Base-by-base conservation (phyloP, 2,329 filamentous ascomycete species). In the Colletotrichum echinochloae region DNA sequence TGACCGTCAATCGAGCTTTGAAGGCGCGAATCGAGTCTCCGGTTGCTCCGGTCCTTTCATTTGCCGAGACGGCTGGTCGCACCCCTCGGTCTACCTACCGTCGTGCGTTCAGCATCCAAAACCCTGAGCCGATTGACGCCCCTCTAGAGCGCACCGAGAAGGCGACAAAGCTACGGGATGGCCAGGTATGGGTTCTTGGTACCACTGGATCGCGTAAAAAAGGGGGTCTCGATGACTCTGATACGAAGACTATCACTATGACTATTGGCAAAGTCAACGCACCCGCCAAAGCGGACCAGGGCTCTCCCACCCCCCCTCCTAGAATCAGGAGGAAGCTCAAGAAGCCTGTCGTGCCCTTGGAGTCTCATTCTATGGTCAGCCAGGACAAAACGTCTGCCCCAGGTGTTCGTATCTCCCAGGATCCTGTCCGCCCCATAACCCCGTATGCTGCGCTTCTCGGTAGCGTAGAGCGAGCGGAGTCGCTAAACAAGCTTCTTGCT, bases 241-340 rank as follows among this genome's bases (percentile, higher is more conserved):
- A 44, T 37, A 33, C 51, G 20, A 66, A 57, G 26, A 44, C 35
- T 37, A 23, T 60, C 5, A 57, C 41, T 35, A 55, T 56, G 55
- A 56, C 54, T 11, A 70, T 56, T 37, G 69, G 66, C 20, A 71
- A 65, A 23, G 54, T 65, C 26, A 48, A 49, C 20, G 59, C 60
- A 16, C 59, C 65, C 12, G 35, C 55, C 26, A 44, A 71, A 33
- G 44, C 41, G 1, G 60, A 71, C 18, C 60, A 70, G 48, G 60
- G 51, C 14, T 60, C 48, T 14, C 59, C 69, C 8, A 56, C 60
- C 5, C 64, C 59, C 37, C 41, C 30, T 48, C 46, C 57, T 14
- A 68, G 59, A 28, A 66, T 55, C 41, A 56, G 64, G 39, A 71
- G 60, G 54, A 71, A 71, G 54, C 1, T 18, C 9, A 65, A 60